phyloP scores from a whole-genome alignment of 768 basidiomycete species.

The Russula sp. region DNA sequence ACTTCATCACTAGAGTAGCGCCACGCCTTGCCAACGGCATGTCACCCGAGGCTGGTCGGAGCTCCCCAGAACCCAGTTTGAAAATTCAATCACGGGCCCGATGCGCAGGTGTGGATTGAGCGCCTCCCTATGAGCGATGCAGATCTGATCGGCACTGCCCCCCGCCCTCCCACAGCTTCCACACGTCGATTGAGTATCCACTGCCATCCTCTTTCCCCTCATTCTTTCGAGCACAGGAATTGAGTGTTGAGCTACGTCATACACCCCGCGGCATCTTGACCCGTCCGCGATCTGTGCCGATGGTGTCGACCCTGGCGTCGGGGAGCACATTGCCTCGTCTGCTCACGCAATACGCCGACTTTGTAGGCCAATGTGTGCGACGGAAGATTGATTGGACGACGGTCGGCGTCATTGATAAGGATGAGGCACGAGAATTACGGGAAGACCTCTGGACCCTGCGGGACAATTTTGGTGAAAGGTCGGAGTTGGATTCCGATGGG shows the following conservation, averaged over 20 bases:
- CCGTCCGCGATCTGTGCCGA: slow-evolving; percentile 7
- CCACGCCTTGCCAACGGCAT: slow-evolving; percentile 38
- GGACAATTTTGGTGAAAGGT: slow-evolving; percentile 16
- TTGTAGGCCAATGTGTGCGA: slow-evolving; percentile 37
- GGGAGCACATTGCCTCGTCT: slow-evolving; percentile 32
- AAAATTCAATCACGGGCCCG: slow-evolving; percentile 34
- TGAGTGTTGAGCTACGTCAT: slow-evolving; percentile 12
- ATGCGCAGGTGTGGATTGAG: slow-evolving; percentile 32
- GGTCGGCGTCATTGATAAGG: slow-evolving; percentile 11
- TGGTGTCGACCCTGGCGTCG: slow-evolving; percentile 33
- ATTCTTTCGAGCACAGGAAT: slow-evolving; percentile 29
- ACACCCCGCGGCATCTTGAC: slow-evolving; percentile 9
- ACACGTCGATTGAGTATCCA: slow-evolving; percentile 47
- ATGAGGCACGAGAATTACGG: slow-evolving; percentile 16
- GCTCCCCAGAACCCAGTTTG: slow-evolving; percentile 31
- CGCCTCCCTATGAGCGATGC: not conserved
- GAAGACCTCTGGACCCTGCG: slow-evolving; percentile 18
- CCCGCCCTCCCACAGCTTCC: slow-evolving; percentile 27
- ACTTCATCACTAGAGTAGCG: not conserved
- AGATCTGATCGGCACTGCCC: not conserved
- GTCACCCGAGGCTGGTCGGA: slow-evolving; percentile 55
- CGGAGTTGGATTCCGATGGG: not conserved
- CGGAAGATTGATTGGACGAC: slow-evolving; percentile 14
- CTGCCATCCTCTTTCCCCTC: slow-evolving; percentile 53
- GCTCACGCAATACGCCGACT: slow-evolving; percentile 46